Evolutionary conservation across 352 stramenopile genomes (phyloP), one percentile per base, ranked within the genome.

Genomic region (Pythium apleroticum): DNA sequence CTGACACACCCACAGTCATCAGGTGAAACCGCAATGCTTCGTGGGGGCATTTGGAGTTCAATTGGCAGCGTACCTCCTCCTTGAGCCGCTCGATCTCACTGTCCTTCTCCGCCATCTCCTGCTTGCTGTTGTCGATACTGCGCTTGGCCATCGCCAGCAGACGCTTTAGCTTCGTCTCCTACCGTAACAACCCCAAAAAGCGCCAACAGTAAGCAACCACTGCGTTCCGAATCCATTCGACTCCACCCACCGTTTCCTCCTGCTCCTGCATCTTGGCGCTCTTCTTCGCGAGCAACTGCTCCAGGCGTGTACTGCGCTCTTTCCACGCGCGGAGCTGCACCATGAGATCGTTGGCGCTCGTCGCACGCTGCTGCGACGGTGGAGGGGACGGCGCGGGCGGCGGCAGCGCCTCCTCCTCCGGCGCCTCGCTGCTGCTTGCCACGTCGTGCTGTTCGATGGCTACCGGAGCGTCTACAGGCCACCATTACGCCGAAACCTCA

Each of bases 41-140:
- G n/a, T n/a, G n/a, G n/a, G n/a, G n/a, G n/a, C n/a, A n/a, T n/a
- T n/a, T n/a, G n/a, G n/a, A n/a, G n/a, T n/a, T n/a, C 30, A 33
- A 33, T 33, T 33, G 4, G 30, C 19, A 49, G 4, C 20, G 19
- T 8, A 89, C 70, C 59, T 91, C 74, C 50, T 74, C 67, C 2
- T 74, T 77, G 12, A 90, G 69, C 14, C 74, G 70, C 28, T 82
- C 65, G 15, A 91, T 83, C 27, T 59, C 65, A 3, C 68, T 65
- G 28, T 91, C 84, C 46, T 92, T 93, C 35, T 91, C 82, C 1
- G 69, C 56, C 28, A 94, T 59, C 31, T 94, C 84, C 60, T 90
- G 80, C 57, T 94, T 93, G 66, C 86, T 96, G 68, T 93, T 96
- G 61, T 96, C 87, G 59, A 96, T 93, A 63, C 87, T 96, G 43